Evolutionary conservation across 129 eudicot genomes (phyloP).

Genomic region (Flaveria bidentis): DNA sequence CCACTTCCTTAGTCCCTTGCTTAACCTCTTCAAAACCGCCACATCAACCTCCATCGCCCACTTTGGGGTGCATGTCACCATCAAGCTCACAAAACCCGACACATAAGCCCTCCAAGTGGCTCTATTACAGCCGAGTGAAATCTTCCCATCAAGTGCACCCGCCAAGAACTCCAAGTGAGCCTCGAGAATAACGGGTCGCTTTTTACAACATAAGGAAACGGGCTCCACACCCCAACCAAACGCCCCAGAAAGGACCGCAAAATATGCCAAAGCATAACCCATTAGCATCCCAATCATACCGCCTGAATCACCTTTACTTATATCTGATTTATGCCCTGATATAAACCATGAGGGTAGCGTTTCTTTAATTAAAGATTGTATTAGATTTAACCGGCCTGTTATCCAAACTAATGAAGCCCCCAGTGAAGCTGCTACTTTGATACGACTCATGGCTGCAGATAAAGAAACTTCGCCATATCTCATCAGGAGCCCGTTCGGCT

Average conservation of each 20-base stretch:
- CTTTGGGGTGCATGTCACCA: conserved; percentile 67
- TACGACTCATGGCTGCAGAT: conserved; percentile 72
- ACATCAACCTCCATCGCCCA: conserved; percentile 85
- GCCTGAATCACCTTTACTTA: conserved; percentile 45
- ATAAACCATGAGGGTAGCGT: conserved; percentile 87
- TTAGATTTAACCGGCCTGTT: conserved; percentile 60
- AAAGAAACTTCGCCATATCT: conserved; percentile 87
- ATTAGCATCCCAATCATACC: conserved; percentile 68
- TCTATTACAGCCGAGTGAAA: conserved; percentile 75
- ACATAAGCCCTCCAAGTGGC: conserved; percentile 90
- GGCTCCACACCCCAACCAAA: conserved; percentile 85
- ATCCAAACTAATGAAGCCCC: conserved; percentile 89
- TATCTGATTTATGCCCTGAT: conserved; percentile 48
- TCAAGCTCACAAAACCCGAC: conserved; percentile 73
- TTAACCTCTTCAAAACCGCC: conserved; percentile 65
- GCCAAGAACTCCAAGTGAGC: conserved; percentile 72
- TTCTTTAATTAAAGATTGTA: conserved; percentile 69
- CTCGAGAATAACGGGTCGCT: conserved; percentile 51
- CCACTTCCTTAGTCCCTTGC: conserved; percentile 77
- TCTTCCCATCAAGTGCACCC: conserved; percentile 76
- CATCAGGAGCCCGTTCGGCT: conserved; percentile 45
- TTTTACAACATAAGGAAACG: conserved; percentile 39
- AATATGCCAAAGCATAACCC: conserved; percentile 84
- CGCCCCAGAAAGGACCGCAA: conserved; percentile 63
- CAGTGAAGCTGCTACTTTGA: conserved; percentile 75